Conservation (phyloP, 108 stramenopile species). For the Skeletonema menzelii region DNA sequence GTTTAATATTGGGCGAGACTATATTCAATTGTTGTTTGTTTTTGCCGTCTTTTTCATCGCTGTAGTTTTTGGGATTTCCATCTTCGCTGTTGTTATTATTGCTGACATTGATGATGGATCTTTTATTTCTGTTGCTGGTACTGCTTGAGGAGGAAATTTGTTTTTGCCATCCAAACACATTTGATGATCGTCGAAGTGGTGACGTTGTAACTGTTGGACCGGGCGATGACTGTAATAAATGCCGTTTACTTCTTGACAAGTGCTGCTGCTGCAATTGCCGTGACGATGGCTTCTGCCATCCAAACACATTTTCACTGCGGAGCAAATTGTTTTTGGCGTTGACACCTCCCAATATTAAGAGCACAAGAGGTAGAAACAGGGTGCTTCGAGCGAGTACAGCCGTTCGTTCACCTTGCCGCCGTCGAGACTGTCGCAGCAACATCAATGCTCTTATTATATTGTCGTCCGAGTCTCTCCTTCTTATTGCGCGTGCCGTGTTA, state of each 20-base stretch:
- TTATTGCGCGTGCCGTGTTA: background rate
- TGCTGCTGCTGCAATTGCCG: background rate
- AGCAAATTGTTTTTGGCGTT: background rate
- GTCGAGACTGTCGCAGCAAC: background rate
- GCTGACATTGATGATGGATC: background rate
- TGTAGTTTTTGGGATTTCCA: background rate
- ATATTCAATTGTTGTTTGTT: background rate
- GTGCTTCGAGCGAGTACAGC: too few species aligned
- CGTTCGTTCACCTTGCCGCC: background rate
- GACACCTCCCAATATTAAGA: background rate
- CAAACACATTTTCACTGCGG: constrained; percentile 23
- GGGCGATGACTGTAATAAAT: background rate
- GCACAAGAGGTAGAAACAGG: background rate
- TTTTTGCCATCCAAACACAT: constrained; percentile 28
- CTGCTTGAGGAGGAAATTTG: too few species aligned
- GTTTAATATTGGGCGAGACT: constrained; percentile 11
- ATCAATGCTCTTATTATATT: background rate
- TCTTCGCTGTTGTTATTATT: background rate
- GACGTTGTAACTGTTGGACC: background rate
- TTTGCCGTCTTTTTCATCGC: background rate
- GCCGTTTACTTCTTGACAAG: background rate
- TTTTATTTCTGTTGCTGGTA: background rate
- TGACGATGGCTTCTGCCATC: constrained; percentile 2
- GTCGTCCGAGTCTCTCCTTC: background rate
- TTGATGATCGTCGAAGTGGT: constrained; percentile 4